Conservation (phyloP, 1,284 basidiomycete genomes). For the Ganoderma lingzhi region DNA sequence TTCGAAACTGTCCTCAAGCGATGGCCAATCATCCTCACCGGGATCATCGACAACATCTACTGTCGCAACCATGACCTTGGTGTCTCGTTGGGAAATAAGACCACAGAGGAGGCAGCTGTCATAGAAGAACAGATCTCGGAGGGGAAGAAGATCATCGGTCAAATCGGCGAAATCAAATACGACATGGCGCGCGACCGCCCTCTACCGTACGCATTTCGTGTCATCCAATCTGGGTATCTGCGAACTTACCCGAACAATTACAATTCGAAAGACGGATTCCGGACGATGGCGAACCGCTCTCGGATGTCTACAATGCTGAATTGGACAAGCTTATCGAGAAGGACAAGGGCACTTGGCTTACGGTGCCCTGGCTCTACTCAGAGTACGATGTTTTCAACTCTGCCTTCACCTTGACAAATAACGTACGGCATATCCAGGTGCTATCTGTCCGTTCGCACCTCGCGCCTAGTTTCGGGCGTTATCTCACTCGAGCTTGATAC, state of each 20-base stretch:
- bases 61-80: constrained; percentile 58
- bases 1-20: constrained; percentile 68
- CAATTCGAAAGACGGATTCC: constrained; percentile 62
- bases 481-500: background rate
- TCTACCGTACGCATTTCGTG: constrained; percentile 62
- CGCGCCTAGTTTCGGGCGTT: constrained; percentile 69
- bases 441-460: constrained; percentile 20
- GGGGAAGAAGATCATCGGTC: constrained; percentile 83
- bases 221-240: constrained; percentile 3
- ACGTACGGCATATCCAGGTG: constrained; percentile 12
- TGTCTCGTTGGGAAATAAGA: constrained; percentile 43
- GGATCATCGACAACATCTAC: constrained; percentile 78
- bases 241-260: background rate
- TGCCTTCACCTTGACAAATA: background rate
- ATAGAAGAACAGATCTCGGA: constrained; percentile 61
- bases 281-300: constrained; percentile 76
- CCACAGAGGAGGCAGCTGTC: constrained; percentile 25
- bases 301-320: constrained; percentile 79
- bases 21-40: constrained; percentile 93
- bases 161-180: constrained; percentile 87
- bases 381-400: constrained; percentile 60
- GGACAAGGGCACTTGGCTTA: constrained; percentile 86
- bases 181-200: constrained; percentile 86
- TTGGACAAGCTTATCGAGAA: constrained; percentile 59
- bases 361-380: constrained; percentile 92